A percentile compares a stretch with the other conserved stretches of the same genome.
phyloP scores from a whole-genome alignment of 129 eudicot genomes.

The Sambucus nigra region DNA sequence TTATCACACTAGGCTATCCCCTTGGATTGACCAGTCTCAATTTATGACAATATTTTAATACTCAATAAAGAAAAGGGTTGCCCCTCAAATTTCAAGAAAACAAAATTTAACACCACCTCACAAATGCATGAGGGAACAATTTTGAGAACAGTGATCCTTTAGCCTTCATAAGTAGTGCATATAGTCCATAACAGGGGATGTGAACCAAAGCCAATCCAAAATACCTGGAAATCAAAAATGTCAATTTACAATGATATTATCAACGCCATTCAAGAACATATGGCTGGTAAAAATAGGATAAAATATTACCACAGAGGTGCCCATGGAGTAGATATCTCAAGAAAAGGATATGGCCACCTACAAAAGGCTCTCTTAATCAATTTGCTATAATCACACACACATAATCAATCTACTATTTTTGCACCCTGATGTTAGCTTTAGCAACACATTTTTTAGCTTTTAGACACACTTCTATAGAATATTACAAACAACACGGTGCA shows the following conservation, averaged over 20 bases:
- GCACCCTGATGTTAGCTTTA: no score
- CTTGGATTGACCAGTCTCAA: no score
- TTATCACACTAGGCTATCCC: no score
- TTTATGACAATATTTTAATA: no score
- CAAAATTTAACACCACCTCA: constrained; percentile 34
- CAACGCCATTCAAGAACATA: background rate
- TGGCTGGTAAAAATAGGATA: background rate
- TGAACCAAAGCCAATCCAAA: constrained; percentile 63
- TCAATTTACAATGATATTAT: background rate
- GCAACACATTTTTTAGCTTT: no score
- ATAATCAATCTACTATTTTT: no score
- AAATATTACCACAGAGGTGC: constrained; percentile 64
- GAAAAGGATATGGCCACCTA: constrained; percentile 98
- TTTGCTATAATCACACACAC: no score
- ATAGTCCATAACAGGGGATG: constrained; percentile 67
- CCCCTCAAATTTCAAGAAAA: constrained; percentile 5
- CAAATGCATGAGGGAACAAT: constrained; percentile 44
- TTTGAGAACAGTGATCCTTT: constrained; percentile 44
- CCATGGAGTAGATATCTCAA: constrained; percentile 65
- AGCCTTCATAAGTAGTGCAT: constrained; percentile 41
- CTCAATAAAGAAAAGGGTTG: constrained; percentile 2
- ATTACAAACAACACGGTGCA: no score
- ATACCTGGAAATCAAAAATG: constrained; percentile 45
- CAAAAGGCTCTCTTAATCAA: constrained; percentile 11
- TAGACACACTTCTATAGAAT: no score